Conservation (phyloP, 768 basidiomycete genomes). For the Russula vinacea region DNA sequence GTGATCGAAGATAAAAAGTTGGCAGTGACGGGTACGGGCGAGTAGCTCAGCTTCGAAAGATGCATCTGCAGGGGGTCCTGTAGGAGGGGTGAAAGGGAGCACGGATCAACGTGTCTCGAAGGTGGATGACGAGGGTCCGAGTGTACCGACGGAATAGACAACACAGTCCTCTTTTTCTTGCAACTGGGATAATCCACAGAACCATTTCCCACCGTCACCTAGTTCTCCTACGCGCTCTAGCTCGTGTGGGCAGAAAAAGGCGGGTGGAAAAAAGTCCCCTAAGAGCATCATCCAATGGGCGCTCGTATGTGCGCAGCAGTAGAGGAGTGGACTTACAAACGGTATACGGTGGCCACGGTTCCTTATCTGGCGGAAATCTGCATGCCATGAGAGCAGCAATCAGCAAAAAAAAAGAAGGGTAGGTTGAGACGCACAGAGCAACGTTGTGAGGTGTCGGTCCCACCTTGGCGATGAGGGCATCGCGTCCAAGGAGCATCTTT, state of each 20-base stretch:
- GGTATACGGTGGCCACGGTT: constrained; percentile 30
- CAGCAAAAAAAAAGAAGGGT: not conserved
- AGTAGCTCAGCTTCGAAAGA: constrained; percentile 62
- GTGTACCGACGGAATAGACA: constrained; percentile 58
- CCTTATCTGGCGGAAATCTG: constrained; percentile 29
- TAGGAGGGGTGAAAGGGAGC: not conserved
- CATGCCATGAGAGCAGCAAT: not conserved
- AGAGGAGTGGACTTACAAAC: constrained; percentile 18
- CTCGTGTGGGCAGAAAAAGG: constrained; percentile 46
- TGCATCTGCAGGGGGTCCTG: constrained; percentile 56
- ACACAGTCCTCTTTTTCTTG: constrained; percentile 53
- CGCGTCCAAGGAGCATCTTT: constrained; percentile 22
- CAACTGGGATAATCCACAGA: constrained; percentile 59
- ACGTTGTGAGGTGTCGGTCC: constrained; percentile 24
- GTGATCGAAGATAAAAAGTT: constrained; percentile 63
- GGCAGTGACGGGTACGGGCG: constrained; percentile 45
- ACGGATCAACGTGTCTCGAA: constrained; percentile 13
- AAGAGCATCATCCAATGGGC: not conserved
- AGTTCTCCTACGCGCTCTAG: constrained; percentile 46
- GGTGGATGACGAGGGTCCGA: not conserved
- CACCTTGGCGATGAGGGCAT: constrained; percentile 26
- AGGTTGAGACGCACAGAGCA: constrained; percentile 15
- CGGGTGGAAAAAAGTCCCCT: constrained; percentile 49
- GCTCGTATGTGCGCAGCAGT: too few relatives aligned
- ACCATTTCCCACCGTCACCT: constrained; percentile 70